Evolutionary conservation across 2,329 filamentous ascomycete species (phyloP), one percentile per base, ranked within the genome.

Genomic region (Chalaropsis ovoidea): DNA sequence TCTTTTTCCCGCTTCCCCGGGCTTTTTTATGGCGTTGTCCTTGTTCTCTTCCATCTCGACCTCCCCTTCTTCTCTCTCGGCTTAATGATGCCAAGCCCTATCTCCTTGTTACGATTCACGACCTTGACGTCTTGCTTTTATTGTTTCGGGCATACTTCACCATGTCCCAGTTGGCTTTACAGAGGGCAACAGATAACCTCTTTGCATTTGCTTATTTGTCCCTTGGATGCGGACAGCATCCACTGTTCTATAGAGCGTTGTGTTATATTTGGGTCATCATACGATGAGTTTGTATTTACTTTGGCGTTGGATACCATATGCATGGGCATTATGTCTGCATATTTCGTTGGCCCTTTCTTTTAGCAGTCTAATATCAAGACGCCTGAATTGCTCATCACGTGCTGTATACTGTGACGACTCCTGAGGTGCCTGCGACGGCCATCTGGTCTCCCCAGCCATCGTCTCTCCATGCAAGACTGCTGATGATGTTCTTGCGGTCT

Each of bases 371-470:
- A 47, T 47, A 47, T 47, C 43, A 47, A 39, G 4, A 39, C 35
- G 1, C 43, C 1, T 47, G n/a, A 43, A 27, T 17, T 19, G 24
- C n/a, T 41, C 41, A 22, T 61, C 45, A 61, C 58, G 71, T 65
- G 39, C 82, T 82, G 73, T 83, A 87, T 11, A 86, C 83, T 0
- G 83, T 85, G n/a, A 85, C 84, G 17, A 83, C 76, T 4, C 84
- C 84, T 62, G 83, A 85, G 27, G 82, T 85, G n/a, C 83, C 83
- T 47, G 82, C 84, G 13, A 82, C 84, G 68, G 83, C 86, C 72
- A 84, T 86, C 72, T 86, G 83, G 67, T 85, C 80, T 5, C 83
- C 84, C 74, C 82, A 84, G 19, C 84, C 84, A 61, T 77, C 76
- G 39, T 85, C 82, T 66, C 81, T 81, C 84, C 84, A 87, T 1